Evolutionary conservation across 2,329 filamentous ascomycete genomes (phyloP).

Genomic region (Ceratocystis ficicola): DNA sequence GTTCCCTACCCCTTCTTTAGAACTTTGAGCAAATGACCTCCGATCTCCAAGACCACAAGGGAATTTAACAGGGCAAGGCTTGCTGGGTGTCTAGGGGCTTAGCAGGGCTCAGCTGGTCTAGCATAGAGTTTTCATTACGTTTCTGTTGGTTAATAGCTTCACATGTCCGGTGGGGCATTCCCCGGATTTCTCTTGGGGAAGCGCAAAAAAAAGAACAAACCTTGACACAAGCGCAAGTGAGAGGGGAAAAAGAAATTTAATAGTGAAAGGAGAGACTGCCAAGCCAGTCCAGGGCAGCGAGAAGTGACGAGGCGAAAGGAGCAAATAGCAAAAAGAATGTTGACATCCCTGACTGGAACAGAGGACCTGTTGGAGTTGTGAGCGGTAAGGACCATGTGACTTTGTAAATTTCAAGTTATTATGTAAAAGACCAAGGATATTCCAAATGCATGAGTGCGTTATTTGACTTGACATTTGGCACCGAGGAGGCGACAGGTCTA

Average conservation of each 20-base stretch:
- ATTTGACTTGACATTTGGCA: background rate
- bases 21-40: too few relatives aligned
- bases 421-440: background rate
- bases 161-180: constrained; percentile 10
- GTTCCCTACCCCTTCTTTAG: too few relatives aligned
- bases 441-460: background rate
- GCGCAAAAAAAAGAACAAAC: background rate
- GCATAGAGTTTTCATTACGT: constrained; percentile 17
- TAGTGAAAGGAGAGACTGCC: background rate
- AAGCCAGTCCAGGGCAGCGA: too few relatives aligned
- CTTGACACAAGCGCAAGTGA: constrained; percentile 2
- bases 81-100: background rate
- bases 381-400: background rate
- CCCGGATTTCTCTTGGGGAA: constrained; percentile 19
- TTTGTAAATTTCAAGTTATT: background rate
- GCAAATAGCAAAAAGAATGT: background rate
- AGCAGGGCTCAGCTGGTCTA: too few relatives aligned
- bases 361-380: background rate
- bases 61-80: background rate
- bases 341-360: background rate
- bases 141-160: constrained; percentile 19
- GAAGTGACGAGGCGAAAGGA: background rate
- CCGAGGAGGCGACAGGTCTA: background rate
- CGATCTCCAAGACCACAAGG: too few relatives aligned
- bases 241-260: background rate